Percentiles rank a stretch among this genome's conserved stretches.
These are phyloP conservation scores for Vaccinium corymbosum DNA, from an alignment of 148 eudicot species.

Conservation along the genomic window DNA sequence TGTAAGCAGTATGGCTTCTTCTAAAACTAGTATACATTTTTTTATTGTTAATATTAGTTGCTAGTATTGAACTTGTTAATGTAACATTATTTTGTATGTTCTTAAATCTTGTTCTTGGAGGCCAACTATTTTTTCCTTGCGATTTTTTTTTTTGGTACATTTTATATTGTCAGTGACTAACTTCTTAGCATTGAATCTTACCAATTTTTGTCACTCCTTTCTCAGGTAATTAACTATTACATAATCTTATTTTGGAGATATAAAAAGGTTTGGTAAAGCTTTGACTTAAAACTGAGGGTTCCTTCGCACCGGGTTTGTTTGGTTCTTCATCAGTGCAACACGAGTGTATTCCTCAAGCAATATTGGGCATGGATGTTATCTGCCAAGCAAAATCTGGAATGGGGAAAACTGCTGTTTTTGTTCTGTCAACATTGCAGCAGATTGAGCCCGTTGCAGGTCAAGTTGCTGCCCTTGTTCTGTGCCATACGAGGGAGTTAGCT, in stretches of 20 bases:
- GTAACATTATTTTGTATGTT: background rate
- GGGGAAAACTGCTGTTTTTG: constrained; percentile 85
- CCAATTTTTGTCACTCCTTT: background rate
- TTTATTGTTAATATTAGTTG: background rate
- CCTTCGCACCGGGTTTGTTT: constrained; percentile 53
- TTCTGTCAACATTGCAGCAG: constrained; percentile 66
- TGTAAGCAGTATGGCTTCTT: background rate
- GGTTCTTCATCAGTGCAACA: constrained; percentile 74
- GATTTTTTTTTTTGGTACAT: background rate
- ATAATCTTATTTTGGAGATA: constrained; percentile 38
- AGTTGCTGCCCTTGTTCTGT: constrained; percentile 72
- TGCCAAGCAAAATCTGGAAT: constrained; percentile 85
- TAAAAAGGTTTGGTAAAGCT: constrained; percentile 51
- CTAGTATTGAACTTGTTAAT: background rate
- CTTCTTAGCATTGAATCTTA: background rate
- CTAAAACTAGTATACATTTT: background rate
- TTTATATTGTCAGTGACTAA: background rate
- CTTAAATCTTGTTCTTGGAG: background rate
- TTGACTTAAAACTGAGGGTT: constrained; percentile 58
- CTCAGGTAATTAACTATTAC: constrained; percentile 50
- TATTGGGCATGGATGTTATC: constrained; percentile 79
- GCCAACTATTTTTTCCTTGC: background rate
- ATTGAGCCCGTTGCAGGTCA: constrained; percentile 74
- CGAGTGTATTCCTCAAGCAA: constrained; percentile 80
- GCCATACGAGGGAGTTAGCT: constrained; percentile 74